Base-by-base conservation (phyloP, 352 stramenopile genomes). In the Pythium brassicae region DNA sequence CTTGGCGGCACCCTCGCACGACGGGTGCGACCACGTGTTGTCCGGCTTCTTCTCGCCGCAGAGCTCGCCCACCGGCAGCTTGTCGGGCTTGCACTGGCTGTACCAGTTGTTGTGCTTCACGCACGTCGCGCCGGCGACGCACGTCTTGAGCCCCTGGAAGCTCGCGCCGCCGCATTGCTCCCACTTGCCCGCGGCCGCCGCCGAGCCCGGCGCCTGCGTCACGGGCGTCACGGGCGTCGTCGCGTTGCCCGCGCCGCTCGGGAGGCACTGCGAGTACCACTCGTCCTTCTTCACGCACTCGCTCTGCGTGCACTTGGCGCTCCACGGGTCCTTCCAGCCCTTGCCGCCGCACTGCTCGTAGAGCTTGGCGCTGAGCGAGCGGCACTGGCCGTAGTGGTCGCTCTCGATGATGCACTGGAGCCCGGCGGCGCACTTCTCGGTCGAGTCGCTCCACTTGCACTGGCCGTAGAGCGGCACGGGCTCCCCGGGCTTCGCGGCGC, bases 291-390 rank as follows among this genome's bases (percentile, higher is more conserved):
- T 35, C 29, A 61, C 37, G 42, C 66, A 74, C 29, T 40, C 53
- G 39, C 62, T 62, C 20, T 43, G 19, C 40, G 50, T 55, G 43
- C 62, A 74, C 43, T 50, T 39, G 9, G 50, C 65, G 14, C 15
- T 57, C 66, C 66, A 74, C 49, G 53, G 43, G 20, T 32, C 42
- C 27, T 59, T 59, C 42, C 32, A 53, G 1, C 19, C 50, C 37
- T 67, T 62, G 43, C 66, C 66, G 42, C 54, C 66, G 39, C 66
- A 74, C 29, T 73, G 66, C 0, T 62, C 59, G 58, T 63, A 74
- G 22, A 63, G 35, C 19, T 63, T 61, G 7, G 49, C 60, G 32
- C 37, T 26, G 29, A 49, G 46, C 53, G 52, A 55, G n/a, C 71
- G 50, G 52, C 63, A 74, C 43, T 66, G 46, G 2, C 66, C 66